Conservation (phyloP, 768 basidiomycete species). For the Russula brevipes region DNA sequence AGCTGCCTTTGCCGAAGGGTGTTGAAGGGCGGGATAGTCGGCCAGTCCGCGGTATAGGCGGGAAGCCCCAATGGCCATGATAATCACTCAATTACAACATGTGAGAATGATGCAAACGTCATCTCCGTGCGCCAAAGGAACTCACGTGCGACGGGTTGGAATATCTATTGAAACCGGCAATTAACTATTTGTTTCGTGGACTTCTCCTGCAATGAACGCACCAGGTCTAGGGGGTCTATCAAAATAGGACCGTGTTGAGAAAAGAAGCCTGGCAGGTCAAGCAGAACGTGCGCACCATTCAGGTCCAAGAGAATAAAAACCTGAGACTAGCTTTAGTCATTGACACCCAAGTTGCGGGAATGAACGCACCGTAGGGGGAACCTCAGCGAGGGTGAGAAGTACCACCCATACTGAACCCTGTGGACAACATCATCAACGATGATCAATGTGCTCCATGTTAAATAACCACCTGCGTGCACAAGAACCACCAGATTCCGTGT, state of each 20-base stretch:
- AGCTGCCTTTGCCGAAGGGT: background rate
- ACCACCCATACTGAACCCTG: slow-evolving; percentile 12
- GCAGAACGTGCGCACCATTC: slow-evolving; percentile 10
- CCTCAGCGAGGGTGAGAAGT: slow-evolving; percentile 13
- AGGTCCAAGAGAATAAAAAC: slow-evolving; percentile 18
- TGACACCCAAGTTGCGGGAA: background rate
- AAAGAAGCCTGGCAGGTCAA: background rate
- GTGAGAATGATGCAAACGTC: background rate
- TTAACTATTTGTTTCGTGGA: background rate
- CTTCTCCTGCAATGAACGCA: background rate
- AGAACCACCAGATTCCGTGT: slow-evolving; percentile 7
- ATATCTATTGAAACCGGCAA: slow-evolving; percentile 1
- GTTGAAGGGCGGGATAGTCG: background rate
- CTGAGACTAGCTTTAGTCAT: background rate
- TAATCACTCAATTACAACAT: slow-evolving; percentile 4
- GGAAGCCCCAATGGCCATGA: slow-evolving; percentile 11
- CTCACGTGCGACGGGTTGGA: slow-evolving; percentile 14
- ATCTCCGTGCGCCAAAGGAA: background rate
- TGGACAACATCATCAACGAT: background rate
- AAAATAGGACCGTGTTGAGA: background rate
- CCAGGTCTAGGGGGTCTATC: slow-evolving; percentile 19
- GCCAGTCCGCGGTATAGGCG: slow-evolving; percentile 19
- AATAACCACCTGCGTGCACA: slow-evolving; percentile 8
- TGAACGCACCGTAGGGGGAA: slow-evolving; percentile 15
- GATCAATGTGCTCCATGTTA: background rate